These are phyloP conservation scores for Kwoniella bestiolae DNA, from an alignment of 768 basidiomycete genomes.

Conservation along the genomic window DNA sequence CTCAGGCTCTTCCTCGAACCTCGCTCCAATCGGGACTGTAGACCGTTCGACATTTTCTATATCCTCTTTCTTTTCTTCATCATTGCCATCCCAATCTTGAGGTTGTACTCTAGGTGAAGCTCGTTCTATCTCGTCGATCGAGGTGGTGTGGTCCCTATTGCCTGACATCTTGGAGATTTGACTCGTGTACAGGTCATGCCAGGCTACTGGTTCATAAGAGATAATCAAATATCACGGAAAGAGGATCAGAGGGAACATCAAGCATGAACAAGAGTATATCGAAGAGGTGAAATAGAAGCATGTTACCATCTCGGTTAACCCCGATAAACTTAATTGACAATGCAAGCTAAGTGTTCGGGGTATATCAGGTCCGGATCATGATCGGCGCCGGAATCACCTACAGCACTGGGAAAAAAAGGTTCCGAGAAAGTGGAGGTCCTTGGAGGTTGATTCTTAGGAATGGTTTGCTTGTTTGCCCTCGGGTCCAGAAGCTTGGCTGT, in stretches of 20 bases:
- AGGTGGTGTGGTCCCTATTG: background rate
- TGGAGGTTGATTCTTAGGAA: no score
- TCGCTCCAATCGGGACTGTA: background rate
- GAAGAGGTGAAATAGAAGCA: no score
- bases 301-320: background rate
- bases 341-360: no score
- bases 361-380: background rate
- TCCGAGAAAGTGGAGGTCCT: background rate
- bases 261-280: no score
- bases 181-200: background rate
- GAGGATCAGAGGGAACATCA: no score
- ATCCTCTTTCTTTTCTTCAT: background rate
- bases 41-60: background rate
- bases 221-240: no score
- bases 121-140: background rate
- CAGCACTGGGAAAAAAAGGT: background rate
- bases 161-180: background rate
- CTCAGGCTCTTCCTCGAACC: conserved; percentile 11
- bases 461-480: no score
- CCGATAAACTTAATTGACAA: no score
- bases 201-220: background rate
- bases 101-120: background rate
- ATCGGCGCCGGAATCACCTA: conserved; percentile 5
- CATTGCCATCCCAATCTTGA: background rate
- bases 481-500: no score